Percentiles rank a stretch among this genome's conserved stretches.
These are phyloP conservation scores for Pinus tabuliformis DNA, from an alignment of 75 land plant species.

Conservation along the genomic window DNA sequence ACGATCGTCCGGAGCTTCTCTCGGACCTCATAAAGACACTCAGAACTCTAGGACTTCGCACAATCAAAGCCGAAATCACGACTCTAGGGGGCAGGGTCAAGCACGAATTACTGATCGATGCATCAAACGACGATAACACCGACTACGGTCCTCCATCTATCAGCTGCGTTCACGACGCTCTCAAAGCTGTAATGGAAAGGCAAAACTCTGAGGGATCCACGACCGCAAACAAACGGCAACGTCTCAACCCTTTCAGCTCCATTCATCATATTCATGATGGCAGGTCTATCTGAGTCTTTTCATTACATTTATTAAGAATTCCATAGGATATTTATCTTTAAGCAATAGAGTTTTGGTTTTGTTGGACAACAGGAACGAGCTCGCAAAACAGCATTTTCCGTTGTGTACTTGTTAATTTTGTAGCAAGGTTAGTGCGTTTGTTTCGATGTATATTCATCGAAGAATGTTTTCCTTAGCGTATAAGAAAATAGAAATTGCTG, in stretches of 20 bases:
- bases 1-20: slow-evolving; percentile 77
- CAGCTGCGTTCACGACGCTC: slow-evolving; percentile 55
- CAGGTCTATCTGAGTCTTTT: slow-evolving; percentile 16
- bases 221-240: slow-evolving; percentile 56
- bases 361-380: too few relatives aligned
- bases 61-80: slow-evolving; percentile 84
- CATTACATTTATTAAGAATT: too few relatives aligned
- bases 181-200: slow-evolving; percentile 64
- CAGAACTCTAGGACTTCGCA: slow-evolving; percentile 45
- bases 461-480: too few relatives aligned
- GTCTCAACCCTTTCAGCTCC: slow-evolving; percentile 26
- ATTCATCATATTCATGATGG: slow-evolving; percentile 27
- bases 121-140: slow-evolving; percentile 17
- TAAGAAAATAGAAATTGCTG: too few relatives aligned
- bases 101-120: slow-evolving; percentile 66
- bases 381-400: too few relatives aligned
- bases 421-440: too few relatives aligned
- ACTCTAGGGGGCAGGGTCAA: slow-evolving; percentile 83
- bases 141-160: slow-evolving; percentile 21
- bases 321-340: too few relatives aligned
- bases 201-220: slow-evolving; percentile 30
- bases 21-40: slow-evolving; percentile 73
- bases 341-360: too few relatives aligned
- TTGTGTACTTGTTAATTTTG: too few relatives aligned
- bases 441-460: too few relatives aligned